Evolutionary conservation across 2,329 filamentous ascomycete genomes (phyloP).

Genomic region (Saccharata proteae): DNA sequence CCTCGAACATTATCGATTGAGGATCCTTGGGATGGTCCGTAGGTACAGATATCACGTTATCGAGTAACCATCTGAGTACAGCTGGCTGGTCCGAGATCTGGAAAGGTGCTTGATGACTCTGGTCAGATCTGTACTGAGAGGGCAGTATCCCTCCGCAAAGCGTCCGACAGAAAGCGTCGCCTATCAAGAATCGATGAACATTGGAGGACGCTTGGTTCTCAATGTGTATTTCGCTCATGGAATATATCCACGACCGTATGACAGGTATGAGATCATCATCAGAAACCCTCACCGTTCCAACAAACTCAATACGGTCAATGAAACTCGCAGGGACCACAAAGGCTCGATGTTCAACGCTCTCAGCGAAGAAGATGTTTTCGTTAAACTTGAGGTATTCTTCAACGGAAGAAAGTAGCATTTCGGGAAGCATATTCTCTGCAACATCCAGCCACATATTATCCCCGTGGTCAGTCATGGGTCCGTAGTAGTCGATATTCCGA

Average conservation of each 20-base stretch:
- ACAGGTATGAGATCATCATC: background rate
- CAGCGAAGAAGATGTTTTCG: background rate
- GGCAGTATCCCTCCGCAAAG: no score
- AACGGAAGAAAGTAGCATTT: no score
- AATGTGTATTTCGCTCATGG: background rate
- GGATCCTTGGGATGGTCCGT: no score
- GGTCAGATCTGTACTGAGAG: background rate
- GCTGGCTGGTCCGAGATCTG: background rate
- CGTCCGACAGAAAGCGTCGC: no score
- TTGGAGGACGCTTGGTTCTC: background rate
- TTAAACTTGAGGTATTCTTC: background rate
- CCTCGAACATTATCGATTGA: no score
- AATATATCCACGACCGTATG: background rate
- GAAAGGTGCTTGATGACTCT: background rate
- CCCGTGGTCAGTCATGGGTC: background rate
- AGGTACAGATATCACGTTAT: no score
- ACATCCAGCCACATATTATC: background rate
- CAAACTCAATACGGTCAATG: background rate
- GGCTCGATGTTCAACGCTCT: background rate
- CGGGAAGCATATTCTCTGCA: background rate
- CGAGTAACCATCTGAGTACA: no score
- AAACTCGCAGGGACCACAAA: background rate
- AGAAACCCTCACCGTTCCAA: background rate
- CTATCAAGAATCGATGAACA: no score
- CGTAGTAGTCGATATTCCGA: no score